Base-by-base conservation (phyloP, 345 rosid species). In the Gossypium ekmanianum region DNA sequence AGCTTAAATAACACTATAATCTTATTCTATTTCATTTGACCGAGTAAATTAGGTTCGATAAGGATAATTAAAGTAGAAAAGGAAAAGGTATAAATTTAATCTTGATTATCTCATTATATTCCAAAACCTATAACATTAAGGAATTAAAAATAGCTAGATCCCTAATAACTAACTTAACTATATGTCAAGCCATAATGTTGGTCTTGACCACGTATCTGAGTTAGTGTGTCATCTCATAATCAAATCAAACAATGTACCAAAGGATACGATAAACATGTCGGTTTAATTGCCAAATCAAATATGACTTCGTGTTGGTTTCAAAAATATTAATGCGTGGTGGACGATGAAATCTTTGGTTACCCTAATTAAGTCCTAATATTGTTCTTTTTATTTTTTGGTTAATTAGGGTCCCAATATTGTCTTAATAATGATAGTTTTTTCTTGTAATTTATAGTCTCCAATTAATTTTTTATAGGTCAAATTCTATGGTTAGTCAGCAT, bases 261-360 rank as follows among this genome's bases (percentile, higher is more conserved):
- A 54, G 71, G 71, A 77, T 22, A 63, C 11, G 72, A 77, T 44
- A 71, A 71, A 13, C 24, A 62, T 22, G 75, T 54, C 58, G 41
- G 16, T 7, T 3, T 50, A 26, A n/a, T 77, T 66, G 43, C 62
- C 48, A 52, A 41, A 63, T 77, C 72, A 54, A 29, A 71, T 2
- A 64, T 74, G 79, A 59, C 27, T 45, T 43, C 18, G 3, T 2
- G 43, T 17, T 14, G 16, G 12, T 26, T 26, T 24, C 3, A 4
- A 54, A 56, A 2, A 2, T 2, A 71, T 20, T 12, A 56, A 55
- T 55, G 24, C 61, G 68, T 72, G 76, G 73, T 45, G 24, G 41
- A 56, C 72, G 67, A 63, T 74, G 73, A 48, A 64, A 70, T 64
- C 26, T 47, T 63, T 27, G 20, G 62, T 70, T 69, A 47, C 22